These are phyloP conservation scores for Macrocybe sp. DNA, from an alignment of 1,284 basidiomycete genomes.

Conservation along the genomic window DNA sequence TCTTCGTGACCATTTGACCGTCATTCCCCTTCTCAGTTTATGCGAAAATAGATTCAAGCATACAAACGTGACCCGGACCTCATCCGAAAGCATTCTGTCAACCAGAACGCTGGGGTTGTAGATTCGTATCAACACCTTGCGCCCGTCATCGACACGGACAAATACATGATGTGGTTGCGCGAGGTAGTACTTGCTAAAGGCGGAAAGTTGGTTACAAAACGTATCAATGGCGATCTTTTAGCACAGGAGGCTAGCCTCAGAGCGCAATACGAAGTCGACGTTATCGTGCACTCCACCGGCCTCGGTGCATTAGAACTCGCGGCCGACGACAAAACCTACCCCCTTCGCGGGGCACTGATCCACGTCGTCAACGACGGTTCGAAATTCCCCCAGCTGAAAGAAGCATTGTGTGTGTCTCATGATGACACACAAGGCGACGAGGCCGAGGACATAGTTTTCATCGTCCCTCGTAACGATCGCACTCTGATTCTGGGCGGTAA, in stretches of 20 bases:
- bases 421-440: conserved; percentile 20
- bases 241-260: conserved; percentile 25
- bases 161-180: conserved; percentile 28
- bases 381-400: conserved; percentile 28
- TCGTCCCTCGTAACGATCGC: conserved; percentile 29
- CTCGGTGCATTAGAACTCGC: conserved; percentile 27
- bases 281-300: conserved; percentile 31
- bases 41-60: too few species aligned
- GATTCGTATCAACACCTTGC: conserved; percentile 31
- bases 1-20: not conserved
- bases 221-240: conserved; percentile 21
- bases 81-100: conserved; percentile 19
- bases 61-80: conserved; percentile 24
- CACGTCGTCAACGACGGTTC: conserved; percentile 33
- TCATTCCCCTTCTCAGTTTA: too few species aligned
- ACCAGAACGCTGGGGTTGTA: conserved; percentile 23
- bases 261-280: conserved; percentile 24
- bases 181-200: conserved; percentile 26
- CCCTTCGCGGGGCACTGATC: conserved; percentile 32
- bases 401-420: conserved; percentile 25
- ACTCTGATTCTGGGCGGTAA: conserved; percentile 27
- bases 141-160: conserved; percentile 33
- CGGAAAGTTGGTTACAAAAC: conserved; percentile 23
- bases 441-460: conserved; percentile 27
- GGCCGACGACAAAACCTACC: conserved; percentile 27